Base-by-base conservation (phyloP, 2,329 filamentous ascomycete species). In the Colletotrichum eremochloae region DNA sequence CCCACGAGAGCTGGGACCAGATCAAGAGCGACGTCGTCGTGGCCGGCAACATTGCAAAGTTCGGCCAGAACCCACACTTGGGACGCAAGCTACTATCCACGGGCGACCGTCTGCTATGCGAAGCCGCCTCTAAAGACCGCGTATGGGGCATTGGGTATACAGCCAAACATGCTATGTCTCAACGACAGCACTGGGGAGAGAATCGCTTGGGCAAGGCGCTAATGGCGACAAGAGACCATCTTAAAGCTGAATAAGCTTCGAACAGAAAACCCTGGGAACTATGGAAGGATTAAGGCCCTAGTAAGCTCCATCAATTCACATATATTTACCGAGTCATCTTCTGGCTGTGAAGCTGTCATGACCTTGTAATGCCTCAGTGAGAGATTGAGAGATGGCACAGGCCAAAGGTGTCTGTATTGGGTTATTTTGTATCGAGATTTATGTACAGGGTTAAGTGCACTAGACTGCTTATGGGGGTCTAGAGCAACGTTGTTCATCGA, bases 41-140 rank as follows among this genome's bases (percentile, higher is more conserved):
- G 48, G 76, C 75, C 24, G 80, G 80, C 2, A 82, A 76, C 52
- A 76, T 79, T 24, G 78, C 77, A 48, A 82, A 83, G 75, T 82
- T 82, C 58, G 74, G 76, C 14, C 77, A 80, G 67, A 79, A 80
- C 72, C 38, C 63, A 14, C 69, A 75, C 20, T 69, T 82, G 31
- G 75, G 74, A 50, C 56, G 74, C 15, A 78, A 78, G 55, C 73
- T 82, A 50, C 68, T 82, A 1, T 77, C 73, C 3, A 82, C 80
- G 6, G 77, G 79, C 3, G 75, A 80, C 44, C 72, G 78, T 24
- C n/a, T 78, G 52, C 75, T 82, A 1, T 78, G 76, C 7, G 80
- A 82, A 53, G 80, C 79, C 8, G 75, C 78, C 31, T 76, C 76
- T 0, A 68, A 60, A 33, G 81, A 82, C 74, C 74, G 78, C 3